A percentile compares a stretch with the other conserved stretches of the same genome.
Conservation (phyloP, 441 rosid species). For the Melastoma candidum region DNA sequence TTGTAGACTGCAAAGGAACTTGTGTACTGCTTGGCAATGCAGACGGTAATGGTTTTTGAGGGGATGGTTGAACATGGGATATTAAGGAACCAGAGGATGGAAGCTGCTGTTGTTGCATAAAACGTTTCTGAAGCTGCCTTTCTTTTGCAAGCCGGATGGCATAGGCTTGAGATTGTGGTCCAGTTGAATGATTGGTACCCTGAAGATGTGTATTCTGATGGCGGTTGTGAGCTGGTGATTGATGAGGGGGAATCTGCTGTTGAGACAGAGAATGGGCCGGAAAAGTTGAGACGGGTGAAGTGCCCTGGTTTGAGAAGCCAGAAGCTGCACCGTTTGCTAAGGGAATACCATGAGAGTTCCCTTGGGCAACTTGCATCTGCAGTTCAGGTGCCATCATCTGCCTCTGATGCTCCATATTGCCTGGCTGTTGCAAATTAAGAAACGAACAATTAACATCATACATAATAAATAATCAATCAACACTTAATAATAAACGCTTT, state of each 20-base stretch:
- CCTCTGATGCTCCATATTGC: slow-evolving; percentile 8
- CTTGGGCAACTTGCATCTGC: slow-evolving; percentile 11
- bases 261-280: slow-evolving; percentile 68
- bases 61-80: slow-evolving; percentile 54
- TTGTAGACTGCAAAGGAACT: slow-evolving; percentile 51
- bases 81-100: slow-evolving; percentile 48
- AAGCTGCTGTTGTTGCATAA: slow-evolving; percentile 58
- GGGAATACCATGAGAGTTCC: slow-evolving; percentile 6
- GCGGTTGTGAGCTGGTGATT: slow-evolving; percentile 46
- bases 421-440: slow-evolving; percentile 4
- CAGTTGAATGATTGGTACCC: slow-evolving; percentile 52
- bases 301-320: slow-evolving; percentile 46
- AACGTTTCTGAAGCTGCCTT: slow-evolving; percentile 76
- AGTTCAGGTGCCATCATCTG: slow-evolving; percentile 8
- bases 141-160: slow-evolving; percentile 57
- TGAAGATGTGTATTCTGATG: slow-evolving; percentile 61
- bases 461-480: too few species aligned
- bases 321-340: slow-evolving; percentile 5
- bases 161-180: slow-evolving; percentile 64
- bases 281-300: slow-evolving; percentile 62
- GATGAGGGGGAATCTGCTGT: slow-evolving; percentile 66
- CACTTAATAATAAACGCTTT: too few species aligned
- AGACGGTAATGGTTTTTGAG: slow-evolving; percentile 63
- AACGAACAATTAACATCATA: too few species aligned
- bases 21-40: slow-evolving; percentile 62